A percentile compares a stretch with the other conserved stretches of the same genome.
Conservation (phyloP, 2,329 filamentous ascomycete genomes). For the Byssochlamys sp. region DNA sequence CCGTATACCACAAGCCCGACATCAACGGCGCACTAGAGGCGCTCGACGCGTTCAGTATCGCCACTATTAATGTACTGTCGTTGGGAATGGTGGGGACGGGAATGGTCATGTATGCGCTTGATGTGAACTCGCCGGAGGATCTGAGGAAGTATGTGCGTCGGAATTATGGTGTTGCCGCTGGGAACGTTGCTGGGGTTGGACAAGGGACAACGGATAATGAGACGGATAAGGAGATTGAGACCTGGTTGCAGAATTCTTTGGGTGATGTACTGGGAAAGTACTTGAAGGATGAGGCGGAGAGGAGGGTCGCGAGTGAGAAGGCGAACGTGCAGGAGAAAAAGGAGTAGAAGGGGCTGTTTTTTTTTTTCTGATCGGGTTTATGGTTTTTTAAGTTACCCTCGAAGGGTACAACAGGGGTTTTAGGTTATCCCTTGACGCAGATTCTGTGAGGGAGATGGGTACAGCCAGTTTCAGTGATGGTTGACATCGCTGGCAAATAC, state of each 20-base stretch:
- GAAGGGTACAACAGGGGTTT: neutral
- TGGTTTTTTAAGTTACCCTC: neutral
- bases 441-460: neutral
- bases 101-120: conserved; percentile 64
- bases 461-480: neutral
- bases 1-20: conserved; percentile 31
- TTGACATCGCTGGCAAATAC: neutral
- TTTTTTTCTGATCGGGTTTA: neutral
- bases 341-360: conserved; percentile 1
- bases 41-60: conserved; percentile 70
- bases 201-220: conserved; percentile 41
- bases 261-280: conserved; percentile 4
- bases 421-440: neutral
- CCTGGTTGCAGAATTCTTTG: conserved; percentile 33
- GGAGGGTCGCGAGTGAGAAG: conserved; percentile 20
- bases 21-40: conserved; percentile 64
- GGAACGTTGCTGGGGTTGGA: conserved; percentile 44
- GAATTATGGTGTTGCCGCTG: conserved; percentile 51
- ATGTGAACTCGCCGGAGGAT: conserved; percentile 62
- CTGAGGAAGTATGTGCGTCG: conserved; percentile 51
- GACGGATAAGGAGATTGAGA: conserved; percentile 45
- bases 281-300: conserved; percentile 38
- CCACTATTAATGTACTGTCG: conserved; percentile 73
- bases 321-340: conserved; percentile 4
- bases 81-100: conserved; percentile 67